Conservation (phyloP, 2,329 filamentous ascomycete species). For the Colletotrichum tabaci region DNA sequence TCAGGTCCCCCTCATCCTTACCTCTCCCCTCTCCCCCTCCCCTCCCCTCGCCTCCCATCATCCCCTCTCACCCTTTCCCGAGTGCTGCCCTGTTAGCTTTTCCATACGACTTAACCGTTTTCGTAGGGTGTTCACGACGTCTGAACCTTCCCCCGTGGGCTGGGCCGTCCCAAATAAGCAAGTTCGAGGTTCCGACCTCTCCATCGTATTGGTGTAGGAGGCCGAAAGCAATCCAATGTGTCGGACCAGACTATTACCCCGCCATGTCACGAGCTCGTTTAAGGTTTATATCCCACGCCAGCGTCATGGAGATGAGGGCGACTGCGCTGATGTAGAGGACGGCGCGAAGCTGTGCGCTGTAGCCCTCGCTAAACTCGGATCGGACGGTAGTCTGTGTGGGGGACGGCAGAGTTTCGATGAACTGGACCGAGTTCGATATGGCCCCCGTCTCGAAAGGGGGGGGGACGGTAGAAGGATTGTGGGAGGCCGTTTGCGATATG, state of each 20-base stretch:
- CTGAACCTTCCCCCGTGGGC: slow-evolving; percentile 25
- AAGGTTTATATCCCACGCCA: slow-evolving; percentile 25
- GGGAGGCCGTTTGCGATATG: slow-evolving; percentile 19
- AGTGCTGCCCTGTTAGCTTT: background rate
- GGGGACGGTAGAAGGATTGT: background rate
- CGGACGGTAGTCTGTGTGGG: slow-evolving; percentile 6
- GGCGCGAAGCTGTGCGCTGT: slow-evolving; percentile 11
- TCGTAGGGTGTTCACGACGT: slow-evolving; percentile 23
- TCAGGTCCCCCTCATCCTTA: slow-evolving; percentile 2
- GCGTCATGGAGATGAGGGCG: slow-evolving; percentile 12
- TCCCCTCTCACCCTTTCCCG: too few relatives aligned
- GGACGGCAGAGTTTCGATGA: slow-evolving; percentile 14
- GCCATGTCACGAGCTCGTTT: slow-evolving; percentile 21
- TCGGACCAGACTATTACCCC: slow-evolving; percentile 1
- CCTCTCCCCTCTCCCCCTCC: too few relatives aligned
- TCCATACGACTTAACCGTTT: slow-evolving; percentile 4
- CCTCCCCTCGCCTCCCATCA: too few relatives aligned
- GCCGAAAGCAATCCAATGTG: slow-evolving; percentile 1
- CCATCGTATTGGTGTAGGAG: background rate
- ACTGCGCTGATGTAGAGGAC: slow-evolving; percentile 26
- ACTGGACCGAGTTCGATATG: background rate
- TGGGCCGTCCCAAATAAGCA: slow-evolving; percentile 21
- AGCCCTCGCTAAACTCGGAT: slow-evolving; percentile 24
- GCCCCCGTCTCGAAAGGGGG: background rate
- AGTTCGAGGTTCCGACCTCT: background rate